Conservation (phyloP, 106 monocot genomes). For the Ottelia alismoides region DNA sequence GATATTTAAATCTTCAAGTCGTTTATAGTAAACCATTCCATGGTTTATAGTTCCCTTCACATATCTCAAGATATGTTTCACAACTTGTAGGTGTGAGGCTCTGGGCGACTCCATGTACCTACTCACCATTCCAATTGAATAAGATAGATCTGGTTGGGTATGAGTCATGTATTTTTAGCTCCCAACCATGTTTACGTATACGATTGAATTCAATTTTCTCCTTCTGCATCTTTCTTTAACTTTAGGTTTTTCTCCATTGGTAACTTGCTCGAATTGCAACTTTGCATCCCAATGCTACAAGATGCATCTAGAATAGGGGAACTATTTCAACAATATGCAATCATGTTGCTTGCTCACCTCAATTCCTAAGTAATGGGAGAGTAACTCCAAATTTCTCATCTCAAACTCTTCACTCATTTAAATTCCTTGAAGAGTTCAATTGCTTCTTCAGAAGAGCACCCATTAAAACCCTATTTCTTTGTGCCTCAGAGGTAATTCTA, state of each 20-base stretch:
- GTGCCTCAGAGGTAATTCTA: too few relatives aligned
- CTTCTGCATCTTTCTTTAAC: not conserved
- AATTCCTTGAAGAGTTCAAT: not conserved
- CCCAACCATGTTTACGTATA: not conserved
- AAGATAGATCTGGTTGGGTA: not conserved
- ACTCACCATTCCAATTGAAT: not conserved
- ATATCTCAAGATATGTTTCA: not conserved
- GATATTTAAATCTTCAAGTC: not conserved
- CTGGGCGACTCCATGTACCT: not conserved
- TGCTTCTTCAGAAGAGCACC: not conserved
- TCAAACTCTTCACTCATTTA: not conserved
- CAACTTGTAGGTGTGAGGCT: not conserved
- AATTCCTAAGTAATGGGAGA: not conserved
- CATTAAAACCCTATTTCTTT: too few relatives aligned
- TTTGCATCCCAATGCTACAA: not conserved
- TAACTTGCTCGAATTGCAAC: not conserved
- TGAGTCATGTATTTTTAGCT: not conserved
- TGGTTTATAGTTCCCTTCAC: not conserved
- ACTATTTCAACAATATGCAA: not conserved
- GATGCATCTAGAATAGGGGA: not conserved
- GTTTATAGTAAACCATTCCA: not conserved
- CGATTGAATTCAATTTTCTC: not conserved
- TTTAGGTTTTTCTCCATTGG: not conserved
- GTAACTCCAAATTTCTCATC: not conserved
- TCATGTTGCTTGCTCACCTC: not conserved